A percentile compares a stretch with the other conserved stretches of the same genome.
phyloP scores from a whole-genome alignment of 305 asterid genomes.

The Nicotiana rustica region DNA sequence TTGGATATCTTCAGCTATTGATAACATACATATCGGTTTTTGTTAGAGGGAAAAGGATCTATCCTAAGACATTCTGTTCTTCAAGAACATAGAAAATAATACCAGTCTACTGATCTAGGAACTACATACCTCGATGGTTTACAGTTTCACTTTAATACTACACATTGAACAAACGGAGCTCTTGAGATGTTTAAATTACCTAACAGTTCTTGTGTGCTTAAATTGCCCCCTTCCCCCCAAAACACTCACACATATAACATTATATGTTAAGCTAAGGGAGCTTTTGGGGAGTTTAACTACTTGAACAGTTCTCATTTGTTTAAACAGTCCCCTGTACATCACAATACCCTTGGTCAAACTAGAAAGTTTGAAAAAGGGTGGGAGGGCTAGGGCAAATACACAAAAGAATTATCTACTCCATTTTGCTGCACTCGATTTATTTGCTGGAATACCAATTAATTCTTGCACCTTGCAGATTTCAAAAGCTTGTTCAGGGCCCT shows the following conservation, averaged over 20 bases:
- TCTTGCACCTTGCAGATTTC: slow-evolving; percentile 56
- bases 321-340: not conserved
- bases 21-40: not conserved
- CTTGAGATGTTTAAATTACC: not conserved
- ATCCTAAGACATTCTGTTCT: slow-evolving; percentile 2
- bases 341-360: not conserved
- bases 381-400: not conserved
- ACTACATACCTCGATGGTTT: not conserved
- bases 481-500: slow-evolving; percentile 80
- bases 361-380: not conserved
- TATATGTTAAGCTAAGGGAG: slow-evolving; percentile 14
- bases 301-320: slow-evolving; percentile 8
- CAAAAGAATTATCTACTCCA: not conserved
- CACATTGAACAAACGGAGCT: not conserved
- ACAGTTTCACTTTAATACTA: not conserved
- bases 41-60: not conserved
- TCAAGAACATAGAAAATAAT: not conserved
- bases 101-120: slow-evolving; percentile 18
- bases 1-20: slow-evolving; percentile 1
- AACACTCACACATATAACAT: not conserved
- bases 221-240: not conserved
- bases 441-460: slow-evolving; percentile 34
- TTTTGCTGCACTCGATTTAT: slow-evolving; percentile 27
- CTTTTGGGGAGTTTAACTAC: not conserved
- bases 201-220: not conserved